Percentiles rank a stretch among this genome's conserved stretches.
Conservation (phyloP, 2,329 filamentous ascomycete species). For the Ceratocystis papillata region DNA sequence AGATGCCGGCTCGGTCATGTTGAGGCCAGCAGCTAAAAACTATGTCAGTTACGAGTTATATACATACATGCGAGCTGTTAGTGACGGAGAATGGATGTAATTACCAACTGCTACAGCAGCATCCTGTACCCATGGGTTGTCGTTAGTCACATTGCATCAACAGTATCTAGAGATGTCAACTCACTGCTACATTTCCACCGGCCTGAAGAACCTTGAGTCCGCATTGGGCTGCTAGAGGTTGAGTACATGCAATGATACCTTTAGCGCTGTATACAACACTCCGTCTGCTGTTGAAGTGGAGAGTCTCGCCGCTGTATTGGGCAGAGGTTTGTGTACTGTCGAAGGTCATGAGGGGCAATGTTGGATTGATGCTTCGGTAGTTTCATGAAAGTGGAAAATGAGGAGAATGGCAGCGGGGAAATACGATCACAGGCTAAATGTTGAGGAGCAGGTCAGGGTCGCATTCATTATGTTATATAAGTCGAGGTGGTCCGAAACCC, state of each 20-base stretch:
- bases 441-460: neutral
- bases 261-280: constrained; percentile 90
- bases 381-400: neutral
- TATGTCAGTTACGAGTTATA: neutral
- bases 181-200: constrained; percentile 85
- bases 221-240: constrained; percentile 79
- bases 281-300: constrained; percentile 38
- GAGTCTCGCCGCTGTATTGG: neutral
- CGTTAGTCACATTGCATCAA: constrained; percentile 14
- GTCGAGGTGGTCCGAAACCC: constrained; percentile 1
- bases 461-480: neutral
- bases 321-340: neutral
- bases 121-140: constrained; percentile 47
- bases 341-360: neutral
- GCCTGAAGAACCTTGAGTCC: constrained; percentile 74
- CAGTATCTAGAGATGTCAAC: constrained; percentile 30
- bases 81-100: constrained; percentile 23
- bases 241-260: constrained; percentile 81
- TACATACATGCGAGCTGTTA: neutral
- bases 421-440: neutral
- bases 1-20: constrained; percentile 83
- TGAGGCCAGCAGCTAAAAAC: constrained; percentile 65
- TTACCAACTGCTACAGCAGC: constrained; percentile 87
- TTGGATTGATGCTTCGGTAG: neutral
- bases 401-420: neutral